Percentiles rank a stretch among this genome's conserved stretches.
Conservation (phyloP, 352 stramenopile genomes). For the Globisporangium abappressorium region DNA sequence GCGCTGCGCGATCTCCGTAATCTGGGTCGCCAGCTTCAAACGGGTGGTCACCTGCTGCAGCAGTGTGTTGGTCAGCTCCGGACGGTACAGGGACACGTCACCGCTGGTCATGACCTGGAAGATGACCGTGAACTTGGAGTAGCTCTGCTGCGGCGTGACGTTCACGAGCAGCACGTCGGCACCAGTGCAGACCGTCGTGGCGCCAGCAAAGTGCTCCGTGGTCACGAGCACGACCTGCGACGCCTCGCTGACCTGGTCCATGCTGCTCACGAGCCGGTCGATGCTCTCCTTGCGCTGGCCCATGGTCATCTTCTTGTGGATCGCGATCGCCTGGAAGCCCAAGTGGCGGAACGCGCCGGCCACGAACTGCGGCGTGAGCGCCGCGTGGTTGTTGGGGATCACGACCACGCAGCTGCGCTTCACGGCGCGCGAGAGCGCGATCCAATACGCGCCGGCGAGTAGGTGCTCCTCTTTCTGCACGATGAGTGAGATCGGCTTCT, state of each 20-base stretch:
- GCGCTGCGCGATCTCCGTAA: constrained; percentile 47
- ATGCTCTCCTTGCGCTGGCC: constrained; percentile 52
- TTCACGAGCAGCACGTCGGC: constrained; percentile 43
- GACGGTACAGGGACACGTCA: constrained; percentile 24
- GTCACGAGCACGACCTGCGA: constrained; percentile 52
- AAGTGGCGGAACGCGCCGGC: constrained; percentile 50
- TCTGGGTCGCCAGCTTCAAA: constrained; percentile 55
- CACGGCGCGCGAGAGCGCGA: constrained; percentile 41
- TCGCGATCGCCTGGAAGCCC: constrained; percentile 50
- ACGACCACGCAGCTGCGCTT: constrained; percentile 47
- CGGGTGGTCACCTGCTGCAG: constrained; percentile 48
- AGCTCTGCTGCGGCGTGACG: constrained; percentile 4
- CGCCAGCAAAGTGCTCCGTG: constrained; percentile 50
- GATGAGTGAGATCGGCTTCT: constrained; percentile 19
- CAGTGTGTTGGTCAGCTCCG: constrained; percentile 24
- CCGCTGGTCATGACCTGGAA: constrained; percentile 17
- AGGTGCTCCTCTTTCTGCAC: constrained; percentile 39
- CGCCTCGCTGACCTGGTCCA: background rate
- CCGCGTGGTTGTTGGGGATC: constrained; percentile 34
- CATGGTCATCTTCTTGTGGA: constrained; percentile 71
- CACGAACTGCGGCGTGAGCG: constrained; percentile 33
- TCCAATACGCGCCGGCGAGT: constrained; percentile 54
- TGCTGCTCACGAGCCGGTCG: constrained; percentile 29
- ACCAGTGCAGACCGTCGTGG: constrained; percentile 21
- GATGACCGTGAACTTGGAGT: constrained; percentile 38